Conservation (phyloP, 805 yeast species). For the Nakazawaea laoshanensis region DNA sequence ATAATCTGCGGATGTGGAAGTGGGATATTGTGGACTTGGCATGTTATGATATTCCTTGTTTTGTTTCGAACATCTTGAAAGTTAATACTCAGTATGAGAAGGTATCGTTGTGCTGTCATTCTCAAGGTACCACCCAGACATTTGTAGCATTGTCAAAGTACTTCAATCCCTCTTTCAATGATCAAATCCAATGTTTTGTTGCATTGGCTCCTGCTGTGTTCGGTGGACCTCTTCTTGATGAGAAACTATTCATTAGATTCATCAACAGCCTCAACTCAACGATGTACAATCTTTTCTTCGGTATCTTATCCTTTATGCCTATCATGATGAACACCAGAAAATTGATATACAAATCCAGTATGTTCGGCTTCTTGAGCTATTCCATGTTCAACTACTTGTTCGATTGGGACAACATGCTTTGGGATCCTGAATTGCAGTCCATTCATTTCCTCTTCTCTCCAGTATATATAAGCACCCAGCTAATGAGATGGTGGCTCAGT, state of each 20-base stretch:
- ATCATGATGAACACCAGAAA: slow-evolving; percentile 55
- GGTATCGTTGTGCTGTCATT: slow-evolving; percentile 69
- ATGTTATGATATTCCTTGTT: slow-evolving; percentile 62
- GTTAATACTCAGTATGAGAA: slow-evolving; percentile 28
- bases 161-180: slow-evolving; percentile 31
- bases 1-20: slow-evolving; percentile 66
- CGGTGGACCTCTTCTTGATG: slow-evolving; percentile 70
- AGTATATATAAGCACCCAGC: slow-evolving; percentile 65
- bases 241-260: slow-evolving; percentile 50
- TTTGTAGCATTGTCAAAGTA: slow-evolving; percentile 57
- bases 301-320: slow-evolving; percentile 72
- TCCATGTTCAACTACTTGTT: slow-evolving; percentile 81
- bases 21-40: slow-evolving; percentile 92
- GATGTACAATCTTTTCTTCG: slow-evolving; percentile 50
- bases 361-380: slow-evolving; percentile 62
- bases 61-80: slow-evolving; percentile 52
- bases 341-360: slow-evolving; percentile 34
- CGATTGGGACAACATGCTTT: slow-evolving; percentile 76
- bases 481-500: slow-evolving; percentile 92
- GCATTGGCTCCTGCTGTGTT: slow-evolving; percentile 89
- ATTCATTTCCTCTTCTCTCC: slow-evolving; percentile 84
- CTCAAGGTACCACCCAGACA: slow-evolving; percentile 90
- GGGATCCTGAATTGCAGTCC: slow-evolving; percentile 61
- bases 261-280: slow-evolving; percentile 43
- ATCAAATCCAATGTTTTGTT: slow-evolving; percentile 56